phyloP scores from a whole-genome alignment of 192 early-diverging fungal genomes.

The Coemansia sp. region DNA sequence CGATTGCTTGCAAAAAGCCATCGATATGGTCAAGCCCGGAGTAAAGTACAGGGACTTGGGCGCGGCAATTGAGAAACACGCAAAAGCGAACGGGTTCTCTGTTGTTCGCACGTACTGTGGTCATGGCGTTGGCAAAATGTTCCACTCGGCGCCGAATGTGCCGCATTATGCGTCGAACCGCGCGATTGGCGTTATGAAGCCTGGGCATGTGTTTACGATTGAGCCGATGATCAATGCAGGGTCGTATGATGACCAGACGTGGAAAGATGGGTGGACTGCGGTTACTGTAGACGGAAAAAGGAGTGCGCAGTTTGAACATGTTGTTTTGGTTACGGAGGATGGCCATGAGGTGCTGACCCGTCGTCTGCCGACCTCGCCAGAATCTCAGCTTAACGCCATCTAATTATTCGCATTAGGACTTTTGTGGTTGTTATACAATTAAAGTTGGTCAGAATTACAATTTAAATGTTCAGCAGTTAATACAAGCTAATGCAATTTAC shows the following conservation, averaged over 20 bases:
- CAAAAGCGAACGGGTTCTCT: conserved; percentile 80
- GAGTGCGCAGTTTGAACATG: conserved; percentile 97
- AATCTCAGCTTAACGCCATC: conserved; percentile 20
- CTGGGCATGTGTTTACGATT: conserved; percentile 95
- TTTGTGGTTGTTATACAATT: neutral
- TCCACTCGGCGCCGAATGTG: conserved; percentile 89
- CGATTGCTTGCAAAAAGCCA: conserved; percentile 89
- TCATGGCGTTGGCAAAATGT: conserved; percentile 85
- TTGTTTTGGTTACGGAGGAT: conserved; percentile 86
- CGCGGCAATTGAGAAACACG: conserved; percentile 83
- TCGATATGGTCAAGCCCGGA: conserved; percentile 90
- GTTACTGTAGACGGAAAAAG: conserved; percentile 91
- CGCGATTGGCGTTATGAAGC: conserved; percentile 93
- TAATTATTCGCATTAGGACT: neutral
- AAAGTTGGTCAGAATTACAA: no score
- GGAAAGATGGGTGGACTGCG: conserved; percentile 85
- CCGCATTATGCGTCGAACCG: conserved; percentile 97
- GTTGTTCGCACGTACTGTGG: conserved; percentile 92
- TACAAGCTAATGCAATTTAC: no score
- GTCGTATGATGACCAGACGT: conserved; percentile 64
- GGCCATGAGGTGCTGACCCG: conserved; percentile 84
- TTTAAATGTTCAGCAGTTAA: no score
- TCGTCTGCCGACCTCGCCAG: conserved; percentile 37
- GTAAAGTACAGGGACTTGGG: conserved; percentile 90
- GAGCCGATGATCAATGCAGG: conserved; percentile 99